Conservation (phyloP, 2,329 filamentous ascomycete species). For the Aspergillus sclerotialis region DNA sequence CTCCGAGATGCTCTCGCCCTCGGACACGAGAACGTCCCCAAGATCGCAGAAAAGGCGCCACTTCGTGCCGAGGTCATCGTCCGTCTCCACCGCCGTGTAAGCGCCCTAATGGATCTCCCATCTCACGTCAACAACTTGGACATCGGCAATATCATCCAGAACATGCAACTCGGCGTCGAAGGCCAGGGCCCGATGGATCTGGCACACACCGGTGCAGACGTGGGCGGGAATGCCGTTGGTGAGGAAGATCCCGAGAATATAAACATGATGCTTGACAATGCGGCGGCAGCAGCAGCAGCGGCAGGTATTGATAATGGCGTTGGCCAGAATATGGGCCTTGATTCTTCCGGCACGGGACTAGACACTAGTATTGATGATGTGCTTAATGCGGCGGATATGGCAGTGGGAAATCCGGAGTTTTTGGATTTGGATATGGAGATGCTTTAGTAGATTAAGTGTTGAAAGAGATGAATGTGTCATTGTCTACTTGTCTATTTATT, state of each 20-base stretch:
- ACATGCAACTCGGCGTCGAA: slow-evolving; percentile 34
- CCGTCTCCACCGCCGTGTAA: slow-evolving; percentile 39
- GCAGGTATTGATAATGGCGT: slow-evolving; percentile 22
- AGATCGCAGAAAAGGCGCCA: slow-evolving; percentile 37
- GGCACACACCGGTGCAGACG: slow-evolving; percentile 12
- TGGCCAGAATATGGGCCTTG: slow-evolving; percentile 20
- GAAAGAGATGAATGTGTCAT: neutral
- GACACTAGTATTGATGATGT: slow-evolving; percentile 38
- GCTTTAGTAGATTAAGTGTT: slow-evolving; percentile 20
- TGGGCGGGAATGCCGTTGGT: slow-evolving; percentile 6
- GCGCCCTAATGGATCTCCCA: slow-evolving; percentile 30
- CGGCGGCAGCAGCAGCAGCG: slow-evolving; percentile 27
- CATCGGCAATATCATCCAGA: slow-evolving; percentile 36
- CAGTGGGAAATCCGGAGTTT: slow-evolving; percentile 37
- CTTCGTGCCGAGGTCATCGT: slow-evolving; percentile 38
- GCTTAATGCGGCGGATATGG: slow-evolving; percentile 36
- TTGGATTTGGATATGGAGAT: slow-evolving; percentile 41
- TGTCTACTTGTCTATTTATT: too few relatives aligned
- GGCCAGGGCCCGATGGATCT: slow-evolving; percentile 27
- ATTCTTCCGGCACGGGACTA: slow-evolving; percentile 18
- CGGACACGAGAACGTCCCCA: slow-evolving; percentile 32
- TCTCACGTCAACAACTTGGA: slow-evolving; percentile 35
- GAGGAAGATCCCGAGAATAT: slow-evolving; percentile 27
- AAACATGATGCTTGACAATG: slow-evolving; percentile 34
- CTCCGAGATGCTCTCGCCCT: slow-evolving; percentile 35